Evolutionary conservation across 2,329 filamentous ascomycete species (phyloP), one percentile per base, ranked within the genome.

Genomic region (Alternaria consortialis): DNA sequence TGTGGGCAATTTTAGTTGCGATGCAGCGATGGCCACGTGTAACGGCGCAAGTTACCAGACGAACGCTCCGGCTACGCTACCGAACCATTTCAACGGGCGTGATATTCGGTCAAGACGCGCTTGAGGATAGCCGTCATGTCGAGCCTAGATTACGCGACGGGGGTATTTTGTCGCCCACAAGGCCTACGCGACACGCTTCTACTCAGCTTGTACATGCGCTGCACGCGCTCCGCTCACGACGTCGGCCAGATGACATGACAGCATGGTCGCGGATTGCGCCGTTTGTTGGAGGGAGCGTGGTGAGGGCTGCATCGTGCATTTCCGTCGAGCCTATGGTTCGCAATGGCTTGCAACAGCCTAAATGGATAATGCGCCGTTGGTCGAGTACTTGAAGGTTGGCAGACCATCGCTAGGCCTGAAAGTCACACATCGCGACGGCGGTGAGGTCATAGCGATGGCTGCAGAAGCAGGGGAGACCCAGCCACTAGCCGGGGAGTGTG

Each of bases 321-420:
- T 40, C n/a, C 65, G 62, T 51, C 62, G 67, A 59, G 60, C 65
- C 64, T 65, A 59, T 69, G 57, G 57, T 55, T 59, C 53, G 59
- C 39, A 43, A 50, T 43, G 47, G 48, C 42, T 11, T 60, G 46
- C 69, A 74, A 53, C 65, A 61, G 72, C 70, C 74, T 77, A 77
- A 77, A 75, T 71, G 70, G 73, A 51, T 73, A 70, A 57, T 60
- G 58, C 64, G 53, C 52, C 43, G 63, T 42, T 72, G 70, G 73
- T 72, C 68, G 69, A 74, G 69, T 68, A 72, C 56, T 64, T 64
- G 64, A 60, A 44, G 53, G 56, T 63, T 56, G 56, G 68, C 63
- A 62, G 62, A 53, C 53, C 54, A 57, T 67, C 47, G 61, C 58
- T 60, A 56, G 61, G 57, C 59, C 58, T 59, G 57, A 44, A 50